These are phyloP conservation scores for Flaveria robusta DNA, from an alignment of 129 eudicot species.

Conservation along the genomic window DNA sequence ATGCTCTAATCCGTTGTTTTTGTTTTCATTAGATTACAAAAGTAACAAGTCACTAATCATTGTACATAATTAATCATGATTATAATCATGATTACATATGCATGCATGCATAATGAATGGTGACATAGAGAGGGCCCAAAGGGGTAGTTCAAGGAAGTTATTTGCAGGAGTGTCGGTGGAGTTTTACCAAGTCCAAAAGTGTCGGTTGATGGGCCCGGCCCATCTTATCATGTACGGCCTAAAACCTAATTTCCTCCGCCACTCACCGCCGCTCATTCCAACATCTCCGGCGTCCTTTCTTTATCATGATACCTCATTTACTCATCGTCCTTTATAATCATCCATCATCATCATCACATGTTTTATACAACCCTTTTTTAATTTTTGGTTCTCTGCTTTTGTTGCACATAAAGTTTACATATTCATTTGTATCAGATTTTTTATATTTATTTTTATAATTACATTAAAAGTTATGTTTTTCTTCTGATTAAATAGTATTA, in stretches of 20 bases:
- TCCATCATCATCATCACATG: not conserved
- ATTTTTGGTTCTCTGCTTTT: too few species aligned
- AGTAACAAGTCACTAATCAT: not conserved
- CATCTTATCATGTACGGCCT: constrained; percentile 23
- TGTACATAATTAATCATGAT: not conserved
- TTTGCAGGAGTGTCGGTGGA: constrained; percentile 25
- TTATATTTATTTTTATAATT: too few species aligned
- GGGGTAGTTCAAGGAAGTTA: constrained; percentile 20
- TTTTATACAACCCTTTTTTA: not conserved
- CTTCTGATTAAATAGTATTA: too few species aligned
- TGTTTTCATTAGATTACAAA: too few species aligned
- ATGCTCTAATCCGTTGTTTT: too few species aligned
- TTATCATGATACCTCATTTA: not conserved
- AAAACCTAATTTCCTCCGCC: constrained; percentile 4
- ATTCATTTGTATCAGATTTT: too few species aligned
- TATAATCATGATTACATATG: not conserved
- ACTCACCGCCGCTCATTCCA: not conserved
- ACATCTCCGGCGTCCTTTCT: not conserved
- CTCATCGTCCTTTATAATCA: not conserved
- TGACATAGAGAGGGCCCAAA: not conserved
- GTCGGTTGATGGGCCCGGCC: constrained; percentile 21
- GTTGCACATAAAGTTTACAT: too few species aligned
- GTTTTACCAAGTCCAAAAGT: constrained; percentile 27
- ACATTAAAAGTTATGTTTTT: too few species aligned
- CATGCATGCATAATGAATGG: not conserved